Percentiles rank a stretch among this genome's conserved stretches.
Evolutionary conservation across 805 yeast genomes (phyloP).

Genomic region (Torulaspora gathmanii): DNA sequence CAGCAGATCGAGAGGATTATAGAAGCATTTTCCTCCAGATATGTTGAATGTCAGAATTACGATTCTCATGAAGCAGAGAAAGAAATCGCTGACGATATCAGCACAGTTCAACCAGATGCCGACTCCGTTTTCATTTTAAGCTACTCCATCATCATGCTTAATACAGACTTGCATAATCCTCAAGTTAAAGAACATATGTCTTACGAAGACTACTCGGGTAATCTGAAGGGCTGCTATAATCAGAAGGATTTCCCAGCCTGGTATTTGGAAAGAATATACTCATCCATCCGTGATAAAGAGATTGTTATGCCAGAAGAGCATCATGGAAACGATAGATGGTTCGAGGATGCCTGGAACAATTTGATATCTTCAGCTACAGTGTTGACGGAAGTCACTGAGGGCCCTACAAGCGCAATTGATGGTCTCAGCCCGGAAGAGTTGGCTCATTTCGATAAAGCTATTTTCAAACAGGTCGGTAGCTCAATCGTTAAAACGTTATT

Average conservation of each 20-base stretch:
- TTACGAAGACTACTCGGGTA: constrained; percentile 70
- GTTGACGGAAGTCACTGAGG: constrained; percentile 26
- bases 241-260: constrained; percentile 76
- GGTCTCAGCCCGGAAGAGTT: constrained; percentile 26
- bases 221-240: constrained; percentile 74
- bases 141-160: constrained; percentile 88
- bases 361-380: constrained; percentile 45
- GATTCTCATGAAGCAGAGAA: constrained; percentile 16
- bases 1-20: constrained; percentile 93
- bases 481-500: constrained; percentile 68
- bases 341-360: constrained; percentile 82
- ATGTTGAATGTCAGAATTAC: constrained; percentile 57
- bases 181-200: constrained; percentile 91
- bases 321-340: constrained; percentile 86
- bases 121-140: constrained; percentile 88
- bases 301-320: constrained; percentile 98
- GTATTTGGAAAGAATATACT: constrained; percentile 76
- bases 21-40: constrained; percentile 78
- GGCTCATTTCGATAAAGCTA: constrained; percentile 62
- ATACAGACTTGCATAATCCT: constrained; percentile 91
- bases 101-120: constrained; percentile 62
- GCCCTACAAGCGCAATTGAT: constrained; percentile 19
- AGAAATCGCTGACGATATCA: constrained; percentile 32
- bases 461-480: constrained; percentile 61
- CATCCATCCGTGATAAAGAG: constrained; percentile 76